Evolutionary conservation across 352 stramenopile genomes (phyloP).

Genomic region (Phytophthora nicotianae): DNA sequence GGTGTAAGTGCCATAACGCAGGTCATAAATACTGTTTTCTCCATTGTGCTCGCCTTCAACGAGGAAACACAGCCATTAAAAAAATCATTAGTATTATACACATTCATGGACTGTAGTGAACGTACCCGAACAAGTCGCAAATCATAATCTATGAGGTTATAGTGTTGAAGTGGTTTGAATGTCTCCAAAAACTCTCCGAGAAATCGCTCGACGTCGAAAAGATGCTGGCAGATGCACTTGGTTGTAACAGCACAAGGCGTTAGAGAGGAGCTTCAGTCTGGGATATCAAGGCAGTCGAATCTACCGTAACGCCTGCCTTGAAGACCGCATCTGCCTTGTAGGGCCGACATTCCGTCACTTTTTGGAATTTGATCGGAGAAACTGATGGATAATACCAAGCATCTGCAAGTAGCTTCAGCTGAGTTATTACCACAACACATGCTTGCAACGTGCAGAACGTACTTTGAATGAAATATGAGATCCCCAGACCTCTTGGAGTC

Average conservation of each 20-base stretch:
- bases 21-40: constrained; percentile 55
- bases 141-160: constrained; percentile 70
- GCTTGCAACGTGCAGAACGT: background rate
- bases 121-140: constrained; percentile 55
- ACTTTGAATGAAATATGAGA: constrained; percentile 42
- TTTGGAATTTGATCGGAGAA: constrained; percentile 44
- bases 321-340: background rate
- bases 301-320: constrained; percentile 27
- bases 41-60: constrained; percentile 25
- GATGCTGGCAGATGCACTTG: constrained; percentile 49
- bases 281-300: background rate
- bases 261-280: background rate
- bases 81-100: background rate
- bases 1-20: constrained; percentile 46
- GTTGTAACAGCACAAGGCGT: constrained; percentile 14
- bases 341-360: constrained; percentile 5
- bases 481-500: constrained; percentile 9
- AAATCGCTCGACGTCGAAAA: constrained; percentile 68
- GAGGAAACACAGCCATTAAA: no score
- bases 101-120: background rate
- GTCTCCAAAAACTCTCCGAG: constrained; percentile 50
- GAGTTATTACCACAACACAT: background rate
- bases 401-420: constrained; percentile 17
- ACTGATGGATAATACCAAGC: constrained; percentile 50
- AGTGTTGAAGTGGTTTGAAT: constrained; percentile 43